Conservation (phyloP, 306 rosid genomes). For the Gastrolobium villosum region DNA sequence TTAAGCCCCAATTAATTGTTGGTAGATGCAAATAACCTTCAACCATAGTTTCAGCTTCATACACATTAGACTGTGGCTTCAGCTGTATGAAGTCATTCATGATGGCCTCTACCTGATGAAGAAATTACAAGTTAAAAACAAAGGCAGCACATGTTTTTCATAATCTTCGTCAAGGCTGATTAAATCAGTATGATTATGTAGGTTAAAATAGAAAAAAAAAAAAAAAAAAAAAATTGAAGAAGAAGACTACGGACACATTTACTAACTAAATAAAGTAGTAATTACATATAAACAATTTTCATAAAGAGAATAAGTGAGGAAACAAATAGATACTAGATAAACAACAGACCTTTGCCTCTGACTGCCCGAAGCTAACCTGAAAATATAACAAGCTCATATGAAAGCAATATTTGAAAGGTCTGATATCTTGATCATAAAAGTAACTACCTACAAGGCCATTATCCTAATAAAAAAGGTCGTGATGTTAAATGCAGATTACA, state of each 20-base stretch:
- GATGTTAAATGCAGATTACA: conserved; percentile 46
- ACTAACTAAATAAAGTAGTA: background rate
- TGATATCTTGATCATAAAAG: conserved; percentile 25
- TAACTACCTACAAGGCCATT: conserved; percentile 36
- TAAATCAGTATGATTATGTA: background rate
- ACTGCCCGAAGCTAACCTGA: conserved; percentile 95
- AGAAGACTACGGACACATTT: background rate
- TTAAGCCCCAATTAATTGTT: conserved; percentile 30
- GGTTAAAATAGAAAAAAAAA: background rate
- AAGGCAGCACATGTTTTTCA: conserved; percentile 11
- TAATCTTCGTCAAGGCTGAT: conserved; percentile 29
- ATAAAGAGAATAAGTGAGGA: conserved; percentile 23
- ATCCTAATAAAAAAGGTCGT: conserved; percentile 38
- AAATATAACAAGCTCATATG: conserved; percentile 51
- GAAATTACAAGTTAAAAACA: conserved; percentile 37
- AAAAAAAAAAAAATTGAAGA: background rate
- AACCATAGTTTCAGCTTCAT: conserved; percentile 97
- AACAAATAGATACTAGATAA: conserved; percentile 39
- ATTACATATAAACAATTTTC: conserved; percentile 9
- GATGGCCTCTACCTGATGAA: conserved; percentile 87
- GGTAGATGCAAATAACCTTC: conserved; percentile 71
- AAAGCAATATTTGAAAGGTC: conserved; percentile 41
- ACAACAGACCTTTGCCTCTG: conserved; percentile 90
- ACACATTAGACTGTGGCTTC: conserved; percentile 78
- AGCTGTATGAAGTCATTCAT: conserved; percentile 97